Conservation (phyloP, 345 rosid genomes). For the Hibiscus trionum region DNA sequence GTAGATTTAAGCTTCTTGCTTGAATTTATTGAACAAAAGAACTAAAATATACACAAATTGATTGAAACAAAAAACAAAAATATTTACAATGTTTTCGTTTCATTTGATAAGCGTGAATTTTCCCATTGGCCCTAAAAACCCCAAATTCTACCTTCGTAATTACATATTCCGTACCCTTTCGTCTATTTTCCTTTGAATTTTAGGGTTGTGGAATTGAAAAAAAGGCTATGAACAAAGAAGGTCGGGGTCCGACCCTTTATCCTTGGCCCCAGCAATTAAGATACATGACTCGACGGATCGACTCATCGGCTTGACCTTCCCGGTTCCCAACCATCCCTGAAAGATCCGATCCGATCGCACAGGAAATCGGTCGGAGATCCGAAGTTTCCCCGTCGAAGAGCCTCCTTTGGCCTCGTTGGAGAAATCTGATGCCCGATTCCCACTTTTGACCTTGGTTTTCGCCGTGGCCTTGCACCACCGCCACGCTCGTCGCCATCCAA, state of each 20-base stretch:
- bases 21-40: too few relatives aligned
- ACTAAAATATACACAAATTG: not conserved
- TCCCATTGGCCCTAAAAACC: not conserved
- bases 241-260: not conserved
- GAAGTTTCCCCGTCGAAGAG: slow-evolving; percentile 25
- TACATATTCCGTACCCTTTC: not conserved
- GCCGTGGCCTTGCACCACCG: slow-evolving; percentile 51
- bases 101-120: not conserved
- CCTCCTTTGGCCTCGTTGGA: slow-evolving; percentile 39
- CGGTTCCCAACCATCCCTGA: slow-evolving; percentile 16
- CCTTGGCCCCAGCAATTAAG: slow-evolving; percentile 88
- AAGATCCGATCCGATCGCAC: slow-evolving; percentile 32
- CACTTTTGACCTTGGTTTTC: slow-evolving; percentile 48
- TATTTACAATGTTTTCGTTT: not conserved
- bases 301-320: slow-evolving; percentile 48
- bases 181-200: too few relatives aligned
- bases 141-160: not conserved
- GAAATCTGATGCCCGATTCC: slow-evolving; percentile 37
- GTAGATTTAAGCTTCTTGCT: not conserved
- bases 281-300: slow-evolving; percentile 76
- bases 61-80: not conserved
- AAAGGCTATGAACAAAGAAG: not conserved
- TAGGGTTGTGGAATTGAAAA: not conserved
- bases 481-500: slow-evolving; percentile 72
- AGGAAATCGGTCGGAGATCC: slow-evolving; percentile 50